Evolutionary conservation across 2,329 filamentous ascomycete species (phyloP).

Genomic region (Colletotrichum somersetense): DNA sequence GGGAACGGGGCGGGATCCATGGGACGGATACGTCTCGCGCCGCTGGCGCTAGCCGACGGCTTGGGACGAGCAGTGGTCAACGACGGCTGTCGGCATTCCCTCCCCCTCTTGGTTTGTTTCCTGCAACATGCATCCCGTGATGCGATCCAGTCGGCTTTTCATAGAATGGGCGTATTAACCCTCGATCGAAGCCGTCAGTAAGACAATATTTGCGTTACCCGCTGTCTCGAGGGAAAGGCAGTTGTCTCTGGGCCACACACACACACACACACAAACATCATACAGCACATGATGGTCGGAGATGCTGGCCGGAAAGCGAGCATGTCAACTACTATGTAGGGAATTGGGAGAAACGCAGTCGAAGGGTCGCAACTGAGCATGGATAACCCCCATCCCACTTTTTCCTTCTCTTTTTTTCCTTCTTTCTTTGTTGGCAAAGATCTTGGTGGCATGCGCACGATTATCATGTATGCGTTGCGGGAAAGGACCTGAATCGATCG

Average conservation of each 20-base stretch:
- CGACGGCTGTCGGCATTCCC: conserved; percentile 8
- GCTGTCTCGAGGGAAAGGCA: neutral
- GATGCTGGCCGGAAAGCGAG: conserved; percentile 5
- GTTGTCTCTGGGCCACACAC: neutral
- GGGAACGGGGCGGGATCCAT: conserved; percentile 38
- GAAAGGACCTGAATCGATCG: conserved; percentile 24
- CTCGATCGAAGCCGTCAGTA: conserved; percentile 24
- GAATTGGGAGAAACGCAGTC: conserved; percentile 5
- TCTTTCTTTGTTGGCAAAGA: neutral
- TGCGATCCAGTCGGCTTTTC: neutral
- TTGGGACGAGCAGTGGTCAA: conserved; percentile 28
- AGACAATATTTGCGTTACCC: conserved; percentile 28
- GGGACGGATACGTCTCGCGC: conserved; percentile 32
- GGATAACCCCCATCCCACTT: neutral
- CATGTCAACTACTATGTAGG: conserved; percentile 7
- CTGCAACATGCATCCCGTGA: conserved; percentile 5
- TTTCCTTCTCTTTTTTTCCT: too few species aligned
- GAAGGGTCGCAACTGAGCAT: conserved; percentile 20
- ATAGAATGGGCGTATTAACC: conserved; percentile 19
- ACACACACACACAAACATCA: neutral
- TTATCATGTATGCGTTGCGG: conserved; percentile 20
- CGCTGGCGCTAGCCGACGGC: conserved; percentile 31
- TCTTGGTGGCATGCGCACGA: conserved; percentile 14
- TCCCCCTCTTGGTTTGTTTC: neutral
- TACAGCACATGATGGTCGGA: conserved; percentile 5